Evolutionary conservation across 2,329 filamentous ascomycete species (phyloP).

Genomic region (Colletotrichum sidae): DNA sequence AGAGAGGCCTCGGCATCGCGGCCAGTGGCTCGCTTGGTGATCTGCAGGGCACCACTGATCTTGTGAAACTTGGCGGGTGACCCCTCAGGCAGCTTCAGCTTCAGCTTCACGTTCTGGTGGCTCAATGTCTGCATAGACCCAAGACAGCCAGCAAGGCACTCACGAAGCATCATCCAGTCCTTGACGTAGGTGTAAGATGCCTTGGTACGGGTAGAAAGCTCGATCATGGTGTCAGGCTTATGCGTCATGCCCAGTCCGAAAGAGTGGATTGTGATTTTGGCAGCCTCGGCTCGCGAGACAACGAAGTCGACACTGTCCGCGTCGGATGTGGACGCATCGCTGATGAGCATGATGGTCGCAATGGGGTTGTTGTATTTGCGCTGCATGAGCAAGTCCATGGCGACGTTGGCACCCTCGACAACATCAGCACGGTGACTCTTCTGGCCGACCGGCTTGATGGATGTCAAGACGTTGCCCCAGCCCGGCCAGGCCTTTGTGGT

Average conservation of each 20-base stretch:
- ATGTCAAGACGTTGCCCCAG: constrained; percentile 87
- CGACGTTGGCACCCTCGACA: constrained; percentile 96
- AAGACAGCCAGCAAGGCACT: constrained; percentile 93
- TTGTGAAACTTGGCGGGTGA: constrained; percentile 99
- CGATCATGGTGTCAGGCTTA: constrained; percentile 99
- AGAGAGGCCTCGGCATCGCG: constrained; percentile 93
- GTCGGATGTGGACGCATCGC: constrained; percentile 95
- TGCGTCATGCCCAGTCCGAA: constrained; percentile 97
- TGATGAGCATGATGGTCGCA: constrained; percentile 95
- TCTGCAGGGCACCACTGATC: constrained; percentile 95
- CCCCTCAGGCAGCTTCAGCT: constrained; percentile 92
- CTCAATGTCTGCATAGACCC: constrained; percentile 93
- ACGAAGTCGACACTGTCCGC: constrained; percentile 97
- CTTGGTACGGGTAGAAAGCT: constrained; percentile 94
- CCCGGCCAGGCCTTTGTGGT: constrained; percentile 94
- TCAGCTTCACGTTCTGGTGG: constrained; percentile 98
- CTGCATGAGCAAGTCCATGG: constrained; percentile 99
- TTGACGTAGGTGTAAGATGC: constrained; percentile 98
- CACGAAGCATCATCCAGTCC: constrained; percentile 99
- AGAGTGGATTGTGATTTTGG: constrained; percentile 96
- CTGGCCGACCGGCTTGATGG: constrained; percentile 92
- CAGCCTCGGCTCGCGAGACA: constrained; percentile 93
- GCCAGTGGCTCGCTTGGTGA: constrained; percentile 94
- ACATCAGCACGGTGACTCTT: constrained; percentile 97
- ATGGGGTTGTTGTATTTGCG: constrained; percentile 95